Evolutionary conservation across 768 basidiomycete species (phyloP), one percentile per base, ranked within the genome.

Genomic region (Tylopilus rubrobrunneus): DNA sequence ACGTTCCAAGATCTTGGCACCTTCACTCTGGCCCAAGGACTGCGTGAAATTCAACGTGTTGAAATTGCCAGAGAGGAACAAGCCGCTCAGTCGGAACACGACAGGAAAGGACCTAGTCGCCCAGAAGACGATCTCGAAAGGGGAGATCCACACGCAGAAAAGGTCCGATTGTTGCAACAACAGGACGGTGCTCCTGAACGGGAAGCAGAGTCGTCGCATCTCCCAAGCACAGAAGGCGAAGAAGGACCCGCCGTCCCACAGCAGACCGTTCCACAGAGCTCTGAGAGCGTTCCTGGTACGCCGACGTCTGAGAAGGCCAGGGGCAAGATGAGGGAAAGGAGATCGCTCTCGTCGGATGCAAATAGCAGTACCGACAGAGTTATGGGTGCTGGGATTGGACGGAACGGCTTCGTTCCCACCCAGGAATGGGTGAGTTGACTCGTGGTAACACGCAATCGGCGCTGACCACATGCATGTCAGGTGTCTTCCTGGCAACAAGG

Each of bases 401-500:
- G 88, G 59, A 95, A 92, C 67, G 92, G 93, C 3, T 99, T 98
- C 70, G 77, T 95, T 8, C 94, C 97, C 11, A 97, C 93, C 4
- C 92, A 97, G 67, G 92, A 93, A 82, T 99, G 97, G 96, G 93
- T 92, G 58, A 51, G 79, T 53, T 12, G 2, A 23, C 44, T 52
- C 9, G 37, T 43, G 40, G 31, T 33, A 23, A 41, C 33, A 42
- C 3, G 11, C 37, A 15, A 55, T 11, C 8, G 7, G 28, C 46
- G 40, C 44, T 64, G 31, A 57, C 39, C 48, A 46, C 49, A 11
- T 27, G 10, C 19, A 19, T 43, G 21, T 11, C 53, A 89, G 89
- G 87, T 93, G 5, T 82, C 89, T 21, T 94, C 94, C 2, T 98
- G 96, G 96, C 91, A 96, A 62, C 92, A 95, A 78, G 95, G 95